Base-by-base conservation (phyloP, 257 asterid species). In the Linderniella brevidens region DNA sequence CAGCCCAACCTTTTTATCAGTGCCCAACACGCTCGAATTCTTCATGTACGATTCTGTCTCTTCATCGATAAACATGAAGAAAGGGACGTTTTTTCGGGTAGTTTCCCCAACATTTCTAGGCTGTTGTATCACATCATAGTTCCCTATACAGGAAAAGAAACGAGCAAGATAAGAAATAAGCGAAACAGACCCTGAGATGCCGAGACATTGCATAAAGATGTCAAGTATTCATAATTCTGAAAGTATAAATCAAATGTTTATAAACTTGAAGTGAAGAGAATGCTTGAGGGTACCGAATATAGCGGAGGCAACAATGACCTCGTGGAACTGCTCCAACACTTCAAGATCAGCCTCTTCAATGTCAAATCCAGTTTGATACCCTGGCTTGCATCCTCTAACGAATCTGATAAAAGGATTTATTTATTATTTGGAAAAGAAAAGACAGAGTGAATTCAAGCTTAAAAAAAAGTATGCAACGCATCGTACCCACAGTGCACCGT, bases 401-500 rank as follows among this genome's bases (percentile, higher is more conserved):
- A 87, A 87, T 70, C 95, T 87, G 62, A 37, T 17, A 32, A 38
- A 46, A 57, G 19, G 44, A 50, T 37, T 41, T 10, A 40, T 35
- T 5, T 7, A 7, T 11, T 5, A 41, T 41, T 4, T 11, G 6
- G 13, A 4, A 43, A 9, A 43, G n/a, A 12, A 5, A 44, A 46
- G 11, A 46, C 2, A 17, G 9, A 46, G 4, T 18, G 7, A 46
- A 13, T 17, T 8, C n/a, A 17, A 4, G 10, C 12, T 6, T n/a
- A n/a, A 17, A 7, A n/a, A 16, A 16, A 46, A 46, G 35, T 35
- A 17, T 18, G 9, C 4, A 17, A 35, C 25, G 9, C 18, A 25
- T 19, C 95, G 54, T 87, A 87, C 97, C 97, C 97, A 58, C 95
- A 82, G 57, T 87, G 88, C 62, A 87, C 68, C 46, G 52, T 68